Evolutionary conservation across 805 yeast genomes (phyloP).

Genomic region (Candida khao-thaluensis): DNA sequence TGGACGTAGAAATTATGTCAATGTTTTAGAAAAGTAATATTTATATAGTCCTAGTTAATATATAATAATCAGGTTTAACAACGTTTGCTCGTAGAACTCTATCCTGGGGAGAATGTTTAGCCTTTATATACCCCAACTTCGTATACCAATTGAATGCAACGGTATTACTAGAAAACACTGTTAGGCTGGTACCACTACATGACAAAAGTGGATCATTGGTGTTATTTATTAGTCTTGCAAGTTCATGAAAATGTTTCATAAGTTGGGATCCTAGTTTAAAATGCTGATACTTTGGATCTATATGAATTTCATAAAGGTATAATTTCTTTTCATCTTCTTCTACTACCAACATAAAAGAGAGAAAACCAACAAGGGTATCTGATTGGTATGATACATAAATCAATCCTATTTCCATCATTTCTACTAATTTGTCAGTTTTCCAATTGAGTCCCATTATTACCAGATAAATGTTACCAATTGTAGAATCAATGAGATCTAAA

Average conservation of each 20-base stretch:
- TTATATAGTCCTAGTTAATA: conserved; percentile 8
- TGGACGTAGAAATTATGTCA: conserved; percentile 35
- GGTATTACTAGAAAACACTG: conserved; percentile 50
- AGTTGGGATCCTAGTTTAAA: conserved; percentile 38
- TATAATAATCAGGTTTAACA: conserved; percentile 44
- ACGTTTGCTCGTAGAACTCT: conserved; percentile 33
- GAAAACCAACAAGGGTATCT: conserved; percentile 35
- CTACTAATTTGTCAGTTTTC: conserved; percentile 42
- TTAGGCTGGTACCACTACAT: conserved; percentile 37
- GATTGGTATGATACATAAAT: conserved; percentile 37
- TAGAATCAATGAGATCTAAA: conserved; percentile 25
- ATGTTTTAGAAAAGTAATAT: conserved; percentile 24
- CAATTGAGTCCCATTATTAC: conserved; percentile 36
- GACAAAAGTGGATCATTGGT: conserved; percentile 1
- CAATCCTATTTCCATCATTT: conserved; percentile 49
- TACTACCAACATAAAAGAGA: conserved; percentile 45
- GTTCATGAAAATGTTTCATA: conserved; percentile 33
- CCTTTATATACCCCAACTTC: conserved; percentile 35
- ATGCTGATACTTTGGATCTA: conserved; percentile 34
- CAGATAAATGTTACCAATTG: conserved; percentile 28
- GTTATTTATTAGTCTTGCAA: conserved; percentile 21
- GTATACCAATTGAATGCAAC: conserved; percentile 46
- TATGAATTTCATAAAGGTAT: conserved; percentile 59
- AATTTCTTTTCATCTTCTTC: conserved; percentile 41
- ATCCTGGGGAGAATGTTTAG: conserved; percentile 47